Conservation (phyloP, 2,329 filamentous ascomycete species). For the Ambrosiella cleistominuta region DNA sequence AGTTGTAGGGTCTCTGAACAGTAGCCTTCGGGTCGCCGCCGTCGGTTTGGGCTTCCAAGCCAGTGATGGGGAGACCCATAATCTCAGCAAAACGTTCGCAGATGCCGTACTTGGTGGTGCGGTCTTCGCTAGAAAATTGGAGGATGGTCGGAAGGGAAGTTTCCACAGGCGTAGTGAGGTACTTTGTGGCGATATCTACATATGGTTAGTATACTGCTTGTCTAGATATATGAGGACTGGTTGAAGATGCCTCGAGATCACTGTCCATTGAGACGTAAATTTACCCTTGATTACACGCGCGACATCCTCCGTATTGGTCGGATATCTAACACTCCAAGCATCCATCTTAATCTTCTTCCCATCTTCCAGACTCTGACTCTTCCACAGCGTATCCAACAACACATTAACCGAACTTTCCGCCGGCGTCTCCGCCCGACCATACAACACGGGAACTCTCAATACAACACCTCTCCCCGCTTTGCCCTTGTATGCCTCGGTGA, state of each 20-base stretch:
- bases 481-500: slow-evolving; percentile 42
- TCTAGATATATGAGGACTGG: too few species aligned
- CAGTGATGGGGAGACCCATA: slow-evolving; percentile 52
- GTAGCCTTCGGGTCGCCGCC: slow-evolving; percentile 54
- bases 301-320: slow-evolving; percentile 78
- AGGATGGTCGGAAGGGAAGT: slow-evolving; percentile 48
- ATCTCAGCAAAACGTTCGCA: slow-evolving; percentile 62
- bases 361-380: slow-evolving; percentile 51
- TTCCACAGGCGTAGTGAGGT: slow-evolving; percentile 33
- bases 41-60: slow-evolving; percentile 51
- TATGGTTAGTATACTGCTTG: too few species aligned
- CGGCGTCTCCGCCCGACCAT: slow-evolving; percentile 53
- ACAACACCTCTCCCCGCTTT: slow-evolving; percentile 43
- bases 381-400: slow-evolving; percentile 60
- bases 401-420: slow-evolving; percentile 71
- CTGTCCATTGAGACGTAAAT: slow-evolving; percentile 14
- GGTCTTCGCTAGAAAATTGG: slow-evolving; percentile 76
- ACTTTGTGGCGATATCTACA: slow-evolving; percentile 52
- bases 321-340: slow-evolving; percentile 69
- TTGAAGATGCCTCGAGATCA: too few species aligned
- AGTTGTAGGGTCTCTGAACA: slow-evolving; percentile 72
- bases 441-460: slow-evolving; percentile 67
- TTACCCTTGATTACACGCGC: slow-evolving; percentile 55
- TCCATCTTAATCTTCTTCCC: slow-evolving; percentile 57
- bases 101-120: slow-evolving; percentile 80